Evolutionary conservation across 768 basidiomycete genomes (phyloP).

Genomic region (Lactarius hengduanensis): DNA sequence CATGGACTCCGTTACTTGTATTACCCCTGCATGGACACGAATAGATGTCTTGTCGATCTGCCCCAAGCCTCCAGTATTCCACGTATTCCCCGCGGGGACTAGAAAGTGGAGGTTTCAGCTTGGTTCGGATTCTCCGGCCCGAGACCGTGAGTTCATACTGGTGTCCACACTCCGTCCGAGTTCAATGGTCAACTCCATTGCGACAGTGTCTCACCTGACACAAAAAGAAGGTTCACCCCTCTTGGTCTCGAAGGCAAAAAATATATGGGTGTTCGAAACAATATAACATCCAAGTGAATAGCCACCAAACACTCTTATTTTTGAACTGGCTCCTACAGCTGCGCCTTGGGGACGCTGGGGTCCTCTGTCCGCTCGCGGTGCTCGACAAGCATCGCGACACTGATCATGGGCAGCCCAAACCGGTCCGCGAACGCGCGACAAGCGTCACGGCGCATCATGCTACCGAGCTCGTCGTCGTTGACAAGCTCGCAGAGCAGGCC

Average conservation of each 20-base stretch:
- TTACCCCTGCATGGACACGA: constrained; percentile 6
- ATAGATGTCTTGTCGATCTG: constrained; percentile 1
- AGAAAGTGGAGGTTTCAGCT: too few relatives aligned
- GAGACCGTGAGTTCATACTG: too few relatives aligned
- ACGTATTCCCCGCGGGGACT: too few relatives aligned
- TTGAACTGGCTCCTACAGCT: background rate
- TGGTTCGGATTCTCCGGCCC: too few relatives aligned
- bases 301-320: background rate
- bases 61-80: background rate
- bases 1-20: constrained; percentile 6
- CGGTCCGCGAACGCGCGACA: constrained; percentile 87
- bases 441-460: constrained; percentile 94
- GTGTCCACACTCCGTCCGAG: background rate
- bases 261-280: background rate
- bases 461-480: constrained; percentile 83
- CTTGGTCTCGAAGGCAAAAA: background rate
- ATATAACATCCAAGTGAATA: background rate
- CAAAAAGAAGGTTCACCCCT: background rate
- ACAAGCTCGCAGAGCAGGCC: constrained; percentile 95
- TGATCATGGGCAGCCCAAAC: constrained; percentile 93
- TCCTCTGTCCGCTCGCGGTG: constrained; percentile 32
- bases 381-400: constrained; percentile 77
- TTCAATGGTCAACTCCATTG: background rate
- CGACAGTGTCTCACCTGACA: background rate
- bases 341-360: background rate